Evolutionary conservation across 148 eudicot genomes (phyloP), one percentile per base, ranked within the genome.

Genomic region (Fallopia convolvulus): DNA sequence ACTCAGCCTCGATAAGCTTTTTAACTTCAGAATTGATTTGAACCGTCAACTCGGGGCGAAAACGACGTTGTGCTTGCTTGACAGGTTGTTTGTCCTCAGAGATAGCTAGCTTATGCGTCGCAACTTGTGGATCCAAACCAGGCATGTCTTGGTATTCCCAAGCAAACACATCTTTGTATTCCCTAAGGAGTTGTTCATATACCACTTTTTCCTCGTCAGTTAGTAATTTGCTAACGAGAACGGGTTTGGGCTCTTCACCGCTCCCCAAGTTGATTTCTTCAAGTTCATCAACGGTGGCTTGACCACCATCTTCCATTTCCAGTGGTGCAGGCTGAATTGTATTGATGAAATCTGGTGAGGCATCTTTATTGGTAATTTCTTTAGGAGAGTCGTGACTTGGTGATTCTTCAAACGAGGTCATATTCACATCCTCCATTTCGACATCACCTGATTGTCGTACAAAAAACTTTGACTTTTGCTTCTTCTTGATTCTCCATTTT

Each of bases 141-240:
- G 42, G 14, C 72, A 68, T 32, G 7, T 68, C 42, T 18, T 12
- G 17, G 12, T 68, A 32, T 4, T 8, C 42, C 72, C 72, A 68
- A 2, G 72, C 72, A 68, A 79, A 23, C 6, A 33, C 41, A 49
- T 30, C 70, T 74, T 82, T 82, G 78, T 55, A 74, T 44, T 47
- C 20, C 78, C 55, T 77, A 72, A 82, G 33, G 70, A 56, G 23
- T 14, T n/a, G 7, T 39, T 23, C 26, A 48, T 48, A 48, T 12
- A 48, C 52, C 15, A 48, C 52, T 13, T 36, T 4, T 2, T 68
- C 58, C 12, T 39, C 41, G 8, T n/a, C 4, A 1, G 17, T 33
- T 8, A 44, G 49, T 13, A 32, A 39, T 3, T 6, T 5, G 9
- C 40, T 66, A 0, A 66, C 23, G 15, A 56, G 10, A 21, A 48